These are phyloP conservation scores for Termitomyces sp. DNA, from an alignment of 768 basidiomycete genomes.

Conservation along the genomic window DNA sequence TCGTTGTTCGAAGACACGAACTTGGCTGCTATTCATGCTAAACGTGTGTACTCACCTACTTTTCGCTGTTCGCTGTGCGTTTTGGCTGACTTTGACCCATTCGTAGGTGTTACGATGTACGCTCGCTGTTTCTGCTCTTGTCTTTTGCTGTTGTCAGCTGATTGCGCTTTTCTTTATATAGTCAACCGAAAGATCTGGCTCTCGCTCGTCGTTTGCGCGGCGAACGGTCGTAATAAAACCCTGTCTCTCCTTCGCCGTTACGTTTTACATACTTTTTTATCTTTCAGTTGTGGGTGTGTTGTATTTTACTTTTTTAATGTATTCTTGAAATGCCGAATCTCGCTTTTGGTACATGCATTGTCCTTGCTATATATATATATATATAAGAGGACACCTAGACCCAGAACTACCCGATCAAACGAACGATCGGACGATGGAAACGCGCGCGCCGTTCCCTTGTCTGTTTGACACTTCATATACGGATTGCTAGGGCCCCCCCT, in stretches of 20 bases:
- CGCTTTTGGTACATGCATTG: no score
- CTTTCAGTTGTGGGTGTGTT: background rate
- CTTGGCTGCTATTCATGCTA: slow-evolving; percentile 19
- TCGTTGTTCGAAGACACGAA: slow-evolving; percentile 18
- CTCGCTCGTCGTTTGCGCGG: slow-evolving; percentile 19
- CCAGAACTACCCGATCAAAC: no score
- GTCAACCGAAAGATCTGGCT: slow-evolving; percentile 19
- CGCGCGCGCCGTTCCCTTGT: no score
- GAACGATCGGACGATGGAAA: no score
- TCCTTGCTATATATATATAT: no score
- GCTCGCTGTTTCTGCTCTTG: background rate
- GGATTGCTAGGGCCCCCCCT: no score
- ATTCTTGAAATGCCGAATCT: no score
- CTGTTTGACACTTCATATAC: no score
- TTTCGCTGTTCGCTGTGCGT: background rate
- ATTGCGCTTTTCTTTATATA: slow-evolving; percentile 4
- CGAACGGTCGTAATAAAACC: slow-evolving; percentile 11
- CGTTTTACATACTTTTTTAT: background rate
- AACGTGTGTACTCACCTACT: slow-evolving; percentile 13
- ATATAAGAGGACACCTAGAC: no score
- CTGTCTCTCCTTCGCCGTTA: no score
- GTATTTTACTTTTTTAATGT: background rate
- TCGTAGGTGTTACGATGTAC: slow-evolving; percentile 18
- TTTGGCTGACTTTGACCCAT: background rate
- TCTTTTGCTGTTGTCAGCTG: background rate